A percentile compares a stretch with the other conserved stretches of the same genome.
Conservation (phyloP, 768 basidiomycete species). For the Lentinula lateritia region DNA sequence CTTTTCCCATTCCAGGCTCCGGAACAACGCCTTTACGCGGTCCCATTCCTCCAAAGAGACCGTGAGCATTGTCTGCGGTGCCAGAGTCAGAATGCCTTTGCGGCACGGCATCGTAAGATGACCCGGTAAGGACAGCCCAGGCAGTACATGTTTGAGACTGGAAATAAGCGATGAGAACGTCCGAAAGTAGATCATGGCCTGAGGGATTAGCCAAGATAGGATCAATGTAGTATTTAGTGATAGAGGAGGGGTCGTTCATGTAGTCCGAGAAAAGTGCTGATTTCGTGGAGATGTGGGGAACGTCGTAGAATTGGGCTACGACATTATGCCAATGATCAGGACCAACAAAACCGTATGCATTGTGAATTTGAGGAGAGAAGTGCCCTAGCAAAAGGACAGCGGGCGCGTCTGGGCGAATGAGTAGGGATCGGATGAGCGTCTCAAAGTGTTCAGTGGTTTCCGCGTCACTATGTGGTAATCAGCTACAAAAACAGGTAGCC, state of each 20-base stretch:
- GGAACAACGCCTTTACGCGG: conserved; percentile 69
- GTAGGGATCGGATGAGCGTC: conserved; percentile 84
- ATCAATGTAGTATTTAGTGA: conserved; percentile 73
- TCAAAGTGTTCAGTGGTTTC: conserved; percentile 83
- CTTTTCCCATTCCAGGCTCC: conserved; percentile 31
- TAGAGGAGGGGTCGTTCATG: conserved; percentile 62
- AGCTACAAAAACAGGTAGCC: neutral
- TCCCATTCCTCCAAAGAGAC: conserved; percentile 82
- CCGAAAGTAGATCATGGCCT: conserved; percentile 87
- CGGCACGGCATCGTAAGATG: conserved; percentile 55
- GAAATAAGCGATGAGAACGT: conserved; percentile 87
- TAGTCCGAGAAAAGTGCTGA: conserved; percentile 79
- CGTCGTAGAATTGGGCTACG: conserved; percentile 96
- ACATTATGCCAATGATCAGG: conserved; percentile 86
- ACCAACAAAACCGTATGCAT: conserved; percentile 76
- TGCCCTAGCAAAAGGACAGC: conserved; percentile 95
- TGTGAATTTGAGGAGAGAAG: conserved; percentile 83
- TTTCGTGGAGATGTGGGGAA: conserved; percentile 88
- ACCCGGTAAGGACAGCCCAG: conserved; percentile 72
- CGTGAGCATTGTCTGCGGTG: conserved; percentile 39
- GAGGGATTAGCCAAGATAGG: conserved; percentile 70
- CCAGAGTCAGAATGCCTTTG: conserved; percentile 32
- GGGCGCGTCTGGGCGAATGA: conserved; percentile 85
- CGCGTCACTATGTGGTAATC: conserved; percentile 45
- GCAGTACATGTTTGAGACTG: conserved; percentile 84